phyloP scores from a whole-genome alignment of 1,284 basidiomycete genomes.

The Malassezia obtusa region DNA sequence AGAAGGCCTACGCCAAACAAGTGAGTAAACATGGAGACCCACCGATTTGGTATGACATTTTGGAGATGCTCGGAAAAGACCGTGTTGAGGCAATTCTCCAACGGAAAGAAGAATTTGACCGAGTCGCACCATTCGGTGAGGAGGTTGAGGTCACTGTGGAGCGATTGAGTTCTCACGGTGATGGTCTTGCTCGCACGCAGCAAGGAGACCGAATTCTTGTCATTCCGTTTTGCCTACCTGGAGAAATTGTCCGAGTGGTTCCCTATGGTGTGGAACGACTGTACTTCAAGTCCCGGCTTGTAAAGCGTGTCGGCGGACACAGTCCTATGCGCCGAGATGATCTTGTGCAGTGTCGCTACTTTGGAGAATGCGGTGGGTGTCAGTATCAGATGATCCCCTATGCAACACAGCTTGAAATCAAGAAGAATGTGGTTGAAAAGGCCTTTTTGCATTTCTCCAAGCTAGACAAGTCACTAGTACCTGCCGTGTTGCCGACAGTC shows the following conservation, averaged over 20 bases:
- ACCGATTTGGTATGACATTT: conserved; percentile 42
- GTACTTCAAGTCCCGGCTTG: conserved; percentile 30
- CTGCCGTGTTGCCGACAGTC: conserved; percentile 65
- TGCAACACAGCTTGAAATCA: conserved; percentile 71
- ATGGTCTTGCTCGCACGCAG: conserved; percentile 36
- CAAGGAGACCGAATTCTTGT: conserved; percentile 36
- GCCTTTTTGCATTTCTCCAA: conserved; percentile 54
- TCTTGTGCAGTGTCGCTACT: conserved; percentile 42
- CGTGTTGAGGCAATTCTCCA: conserved; percentile 29
- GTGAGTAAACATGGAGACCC: conserved; percentile 40
- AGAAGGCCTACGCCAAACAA: conserved; percentile 32
- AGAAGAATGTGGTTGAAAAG: conserved; percentile 75
- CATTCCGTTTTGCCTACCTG: conserved; percentile 36
- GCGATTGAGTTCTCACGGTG: conserved; percentile 41
- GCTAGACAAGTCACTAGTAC: conserved; percentile 57
- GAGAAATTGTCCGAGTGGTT: conserved; percentile 30
- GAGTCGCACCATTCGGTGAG: conserved; percentile 26
- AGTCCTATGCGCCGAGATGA: conserved; percentile 18
- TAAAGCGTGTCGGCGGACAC: conserved; percentile 21
- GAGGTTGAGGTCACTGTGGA: conserved; percentile 28
- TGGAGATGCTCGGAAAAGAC: conserved; percentile 29
- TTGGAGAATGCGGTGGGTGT: conserved; percentile 43
- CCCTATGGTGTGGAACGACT: conserved; percentile 33
- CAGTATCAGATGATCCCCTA: conserved; percentile 60
- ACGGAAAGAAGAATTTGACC: conserved; percentile 26